Evolutionary conservation across 495 filamentous ascomycete species (phyloP).

Genomic region (Talaromyces liani): DNA sequence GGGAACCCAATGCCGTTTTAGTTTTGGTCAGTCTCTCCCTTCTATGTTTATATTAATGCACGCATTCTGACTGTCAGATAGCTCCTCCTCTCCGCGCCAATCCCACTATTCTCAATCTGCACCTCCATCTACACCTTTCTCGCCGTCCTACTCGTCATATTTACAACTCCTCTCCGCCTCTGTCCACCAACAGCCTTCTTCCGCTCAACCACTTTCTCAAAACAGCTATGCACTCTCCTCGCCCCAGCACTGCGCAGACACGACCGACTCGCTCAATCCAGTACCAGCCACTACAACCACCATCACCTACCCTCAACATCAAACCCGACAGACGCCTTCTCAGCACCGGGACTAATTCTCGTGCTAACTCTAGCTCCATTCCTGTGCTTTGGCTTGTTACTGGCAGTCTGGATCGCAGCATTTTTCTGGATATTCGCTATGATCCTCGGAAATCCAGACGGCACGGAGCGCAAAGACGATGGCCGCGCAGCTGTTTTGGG

Average conservation of each 20-base stretch:
- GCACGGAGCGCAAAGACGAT: conserved; percentile 55
- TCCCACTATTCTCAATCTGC: conserved; percentile 37
- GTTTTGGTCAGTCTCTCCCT: conserved; percentile 12
- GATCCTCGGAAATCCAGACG: conserved; percentile 55
- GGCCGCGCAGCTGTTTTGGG: conserved; percentile 53
- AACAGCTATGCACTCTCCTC: conserved; percentile 33
- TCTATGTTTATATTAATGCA: no score
- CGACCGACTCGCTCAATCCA: conserved; percentile 32
- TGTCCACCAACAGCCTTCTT: conserved; percentile 32
- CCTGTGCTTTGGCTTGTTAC: conserved; percentile 43
- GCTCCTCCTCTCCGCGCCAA: conserved; percentile 41
- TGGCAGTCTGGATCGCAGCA: conserved; percentile 52
- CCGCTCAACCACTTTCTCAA: conserved; percentile 27
- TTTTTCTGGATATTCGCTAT: conserved; percentile 58
- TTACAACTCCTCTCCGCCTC: conserved; percentile 35
- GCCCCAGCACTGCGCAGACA: conserved; percentile 37
- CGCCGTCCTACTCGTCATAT: conserved; percentile 31
- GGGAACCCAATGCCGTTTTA: conserved; percentile 18
- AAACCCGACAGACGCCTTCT: conserved; percentile 22
- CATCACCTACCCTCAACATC: conserved; percentile 15
- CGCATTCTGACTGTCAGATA: conserved; percentile 12
- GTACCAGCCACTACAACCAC: conserved; percentile 19
- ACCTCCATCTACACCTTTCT: conserved; percentile 38
- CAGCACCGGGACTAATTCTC: conserved; percentile 32
- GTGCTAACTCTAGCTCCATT: conserved; percentile 49